Base-by-base conservation (phyloP, 169 alveolate genomes). In the Perkinsus chesapeaki region DNA sequence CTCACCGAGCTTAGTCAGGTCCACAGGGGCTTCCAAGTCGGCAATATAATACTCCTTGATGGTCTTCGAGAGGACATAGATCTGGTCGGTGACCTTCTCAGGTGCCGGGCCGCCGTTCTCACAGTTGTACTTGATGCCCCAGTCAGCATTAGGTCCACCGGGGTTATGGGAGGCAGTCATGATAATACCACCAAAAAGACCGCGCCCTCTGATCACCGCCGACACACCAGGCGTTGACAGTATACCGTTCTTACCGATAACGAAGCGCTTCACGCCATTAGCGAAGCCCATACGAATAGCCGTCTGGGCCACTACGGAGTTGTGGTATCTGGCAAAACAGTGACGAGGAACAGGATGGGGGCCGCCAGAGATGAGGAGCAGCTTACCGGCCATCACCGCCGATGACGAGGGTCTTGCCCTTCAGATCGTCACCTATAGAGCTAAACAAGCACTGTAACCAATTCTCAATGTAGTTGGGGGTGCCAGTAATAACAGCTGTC, bases 101-200 rank as follows among this genome's bases (percentile, higher is more conserved):
- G 95, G 97, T 31, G 98, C 98, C 19, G 99, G 98, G 39, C 99
- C 99, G 38, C 99, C 99, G 91, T 96, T 98, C 72, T 95, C 95
- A 12, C 97, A 95, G 95, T 98, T 98, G 96, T 96, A 98, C 95
- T 98, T 98, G 91, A 98, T 97, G 60, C 99, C 99, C 95, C 98
- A 98, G 95, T 98, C 99, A 19, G 96, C 98, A 73, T 98, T 96
- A 73, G 97, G 96, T 16, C 99, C 99, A 39, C 99, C 99, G 39
- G 99, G 99, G 94, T 98, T 98, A 94, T 98, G 99, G 47, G 98
- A 96, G 31, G 99, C 99, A 37, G 99, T 98, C 27, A 98, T 95
- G 48, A 98, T 94, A 39, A 98, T 95, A 3, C 98, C 99, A n/a
- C 99, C 99, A 73, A 96, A 96, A 82, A 94, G 93, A 39, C 97